Evolutionary conservation across 83 land plant genomes (phyloP).

Genomic region (Larix sibirica): DNA sequence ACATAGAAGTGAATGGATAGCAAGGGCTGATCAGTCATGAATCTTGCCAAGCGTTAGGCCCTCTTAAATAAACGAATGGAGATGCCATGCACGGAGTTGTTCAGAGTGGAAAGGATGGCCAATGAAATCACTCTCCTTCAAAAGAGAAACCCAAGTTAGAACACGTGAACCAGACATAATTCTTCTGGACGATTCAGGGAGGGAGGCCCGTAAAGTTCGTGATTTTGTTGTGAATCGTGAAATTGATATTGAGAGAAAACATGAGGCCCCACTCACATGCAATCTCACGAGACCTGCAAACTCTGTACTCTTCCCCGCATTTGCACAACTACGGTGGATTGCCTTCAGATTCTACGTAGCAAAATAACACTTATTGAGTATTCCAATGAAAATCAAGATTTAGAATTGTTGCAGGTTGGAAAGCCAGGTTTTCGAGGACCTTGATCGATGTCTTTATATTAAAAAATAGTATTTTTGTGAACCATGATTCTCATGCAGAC

Average conservation of each 20-base stretch:
- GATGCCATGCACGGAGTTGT: no score
- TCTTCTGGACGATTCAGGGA: neutral
- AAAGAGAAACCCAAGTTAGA: neutral
- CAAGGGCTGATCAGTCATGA: neutral
- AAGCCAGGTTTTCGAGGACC: no score
- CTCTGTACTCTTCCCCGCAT: neutral
- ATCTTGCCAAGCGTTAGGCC: neutral
- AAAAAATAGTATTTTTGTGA: no score
- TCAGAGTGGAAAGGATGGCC: no score
- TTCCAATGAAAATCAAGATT: neutral
- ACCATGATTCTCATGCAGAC: no score
- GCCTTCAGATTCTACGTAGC: neutral
- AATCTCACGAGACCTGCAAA: slow-evolving; percentile 2
- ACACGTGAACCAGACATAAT: neutral
- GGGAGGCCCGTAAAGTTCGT: neutral
- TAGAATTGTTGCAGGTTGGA: neutral
- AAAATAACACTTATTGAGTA: neutral
- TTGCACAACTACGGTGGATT: neutral
- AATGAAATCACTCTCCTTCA: neutral
- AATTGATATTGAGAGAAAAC: neutral
- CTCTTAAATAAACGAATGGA: neutral
- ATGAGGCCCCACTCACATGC: neutral
- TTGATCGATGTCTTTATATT: no score
- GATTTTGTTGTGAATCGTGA: neutral
- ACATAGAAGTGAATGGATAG: neutral